phyloP scores from a whole-genome alignment of 305 asterid species.

The Fraxinus baroniana region DNA sequence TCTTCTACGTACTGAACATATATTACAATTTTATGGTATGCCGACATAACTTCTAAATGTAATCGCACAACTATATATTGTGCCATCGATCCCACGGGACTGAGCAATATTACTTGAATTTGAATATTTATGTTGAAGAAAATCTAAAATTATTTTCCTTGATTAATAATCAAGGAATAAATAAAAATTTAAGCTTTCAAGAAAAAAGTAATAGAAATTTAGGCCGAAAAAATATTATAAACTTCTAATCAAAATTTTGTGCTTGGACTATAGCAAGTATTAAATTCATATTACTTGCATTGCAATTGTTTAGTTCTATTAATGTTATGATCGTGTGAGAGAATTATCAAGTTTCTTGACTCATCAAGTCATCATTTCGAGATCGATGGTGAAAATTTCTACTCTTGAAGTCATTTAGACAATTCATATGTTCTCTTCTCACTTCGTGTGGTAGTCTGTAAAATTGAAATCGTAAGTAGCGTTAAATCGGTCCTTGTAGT shows the following conservation, averaged over 20 bases:
- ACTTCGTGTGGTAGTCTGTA: not conserved
- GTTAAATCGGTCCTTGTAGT: not conserved
- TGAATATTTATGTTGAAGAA: not conserved
- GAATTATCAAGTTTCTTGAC: not conserved
- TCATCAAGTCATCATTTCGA: not conserved
- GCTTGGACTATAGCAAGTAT: not conserved
- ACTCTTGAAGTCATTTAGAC: not conserved
- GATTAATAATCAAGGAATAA: not conserved
- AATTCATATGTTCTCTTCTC: not conserved
- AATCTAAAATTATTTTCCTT: not conserved
- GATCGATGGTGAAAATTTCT: not conserved
- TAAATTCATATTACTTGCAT: not conserved
- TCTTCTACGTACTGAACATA: not conserved
- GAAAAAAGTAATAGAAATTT: not conserved
- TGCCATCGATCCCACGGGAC: not conserved
- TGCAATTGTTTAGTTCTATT: not conserved
- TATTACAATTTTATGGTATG: not conserved
- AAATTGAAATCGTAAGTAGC: not conserved
- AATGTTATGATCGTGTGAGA: not conserved
- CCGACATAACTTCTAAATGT: no score
- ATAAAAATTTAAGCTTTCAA: not conserved
- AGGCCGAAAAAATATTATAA: not conserved
- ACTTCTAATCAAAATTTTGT: not conserved
- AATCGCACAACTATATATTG: no score
- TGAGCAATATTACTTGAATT: not conserved